phyloP scores from a whole-genome alignment of 1,284 basidiomycete species.

The Coniferiporia sulphurascens region DNA sequence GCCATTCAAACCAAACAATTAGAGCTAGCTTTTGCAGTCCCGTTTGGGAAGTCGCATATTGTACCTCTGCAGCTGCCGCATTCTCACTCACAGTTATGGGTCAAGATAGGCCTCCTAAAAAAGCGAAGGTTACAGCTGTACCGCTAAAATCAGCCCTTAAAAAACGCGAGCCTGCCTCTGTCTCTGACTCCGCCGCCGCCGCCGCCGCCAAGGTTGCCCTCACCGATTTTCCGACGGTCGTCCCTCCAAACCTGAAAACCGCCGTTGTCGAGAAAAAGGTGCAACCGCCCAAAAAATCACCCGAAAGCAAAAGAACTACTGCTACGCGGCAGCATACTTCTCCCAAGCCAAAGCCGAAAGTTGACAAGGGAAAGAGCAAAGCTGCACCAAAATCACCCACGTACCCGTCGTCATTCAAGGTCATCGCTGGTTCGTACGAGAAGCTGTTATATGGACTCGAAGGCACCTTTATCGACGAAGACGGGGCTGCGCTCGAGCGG shows the following conservation, averaged over 20 bases:
- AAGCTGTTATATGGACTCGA: conserved; percentile 91
- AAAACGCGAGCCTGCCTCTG: background rate
- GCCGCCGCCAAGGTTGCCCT: background rate
- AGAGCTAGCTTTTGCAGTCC: background rate
- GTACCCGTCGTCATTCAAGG: conserved; percentile 70
- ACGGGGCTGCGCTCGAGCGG: conserved; percentile 26
- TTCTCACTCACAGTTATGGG: background rate
- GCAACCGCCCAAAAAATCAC: background rate
- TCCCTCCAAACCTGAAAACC: background rate
- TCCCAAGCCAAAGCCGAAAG: conserved; percentile 2
- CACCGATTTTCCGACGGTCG: background rate
- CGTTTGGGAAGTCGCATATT: background rate
- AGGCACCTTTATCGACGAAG: conserved; percentile 46
- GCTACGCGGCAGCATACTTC: background rate
- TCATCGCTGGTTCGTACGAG: conserved; percentile 92
- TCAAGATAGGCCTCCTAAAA: conserved; percentile 3
- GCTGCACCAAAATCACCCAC: background rate
- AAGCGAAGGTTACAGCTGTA: background rate
- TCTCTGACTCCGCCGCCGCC: background rate
- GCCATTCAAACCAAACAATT: background rate
- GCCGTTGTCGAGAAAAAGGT: background rate
- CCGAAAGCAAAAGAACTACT: background rate
- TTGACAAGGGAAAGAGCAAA: conserved; percentile 39
- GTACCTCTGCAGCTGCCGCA: background rate
- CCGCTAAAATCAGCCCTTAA: conserved; percentile 17